Conservation (phyloP, 2,329 filamentous ascomycete species). For the Tolypocladium amazonense region DNA sequence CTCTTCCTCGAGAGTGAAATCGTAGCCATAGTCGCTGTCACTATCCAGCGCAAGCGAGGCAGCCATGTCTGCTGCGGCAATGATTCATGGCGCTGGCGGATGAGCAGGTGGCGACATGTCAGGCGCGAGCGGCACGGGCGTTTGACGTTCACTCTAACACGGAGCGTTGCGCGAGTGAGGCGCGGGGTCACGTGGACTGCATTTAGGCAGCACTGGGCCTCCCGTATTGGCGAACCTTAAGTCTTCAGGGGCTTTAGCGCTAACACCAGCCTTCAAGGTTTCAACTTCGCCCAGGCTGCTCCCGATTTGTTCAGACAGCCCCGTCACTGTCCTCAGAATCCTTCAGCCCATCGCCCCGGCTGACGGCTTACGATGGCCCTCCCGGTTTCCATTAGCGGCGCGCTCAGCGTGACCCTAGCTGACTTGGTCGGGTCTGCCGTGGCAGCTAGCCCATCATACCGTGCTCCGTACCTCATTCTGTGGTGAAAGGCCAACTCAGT, state of each 20-base stretch:
- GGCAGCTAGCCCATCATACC: not conserved
- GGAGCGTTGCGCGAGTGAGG: not conserved
- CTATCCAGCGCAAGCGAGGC: slow-evolving; percentile 13
- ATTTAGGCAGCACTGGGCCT: not conserved
- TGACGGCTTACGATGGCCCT: not conserved
- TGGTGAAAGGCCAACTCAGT: not conserved
- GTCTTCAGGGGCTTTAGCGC: no score
- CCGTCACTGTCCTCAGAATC: no score
- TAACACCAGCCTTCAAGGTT: no score
- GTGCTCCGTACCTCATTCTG: no score
- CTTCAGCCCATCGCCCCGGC: not conserved
- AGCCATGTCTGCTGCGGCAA: slow-evolving; percentile 3
- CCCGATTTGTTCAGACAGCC: no score
- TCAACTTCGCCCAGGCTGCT: no score
- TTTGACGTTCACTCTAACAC: not conserved
- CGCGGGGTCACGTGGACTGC: slow-evolving; percentile 2
- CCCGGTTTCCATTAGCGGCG: not conserved
- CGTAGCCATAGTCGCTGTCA: slow-evolving; percentile 35
- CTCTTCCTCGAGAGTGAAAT: slow-evolving; percentile 37
- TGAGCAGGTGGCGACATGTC: not conserved
- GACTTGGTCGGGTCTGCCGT: not conserved
- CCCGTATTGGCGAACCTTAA: not conserved
- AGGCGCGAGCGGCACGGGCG: not conserved
- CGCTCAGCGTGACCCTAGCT: not conserved
- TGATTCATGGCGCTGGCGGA: not conserved